A percentile compares a stretch with the other conserved stretches of the same genome.
Conservation (phyloP, 345 rosid genomes). For the Populus nigra region DNA sequence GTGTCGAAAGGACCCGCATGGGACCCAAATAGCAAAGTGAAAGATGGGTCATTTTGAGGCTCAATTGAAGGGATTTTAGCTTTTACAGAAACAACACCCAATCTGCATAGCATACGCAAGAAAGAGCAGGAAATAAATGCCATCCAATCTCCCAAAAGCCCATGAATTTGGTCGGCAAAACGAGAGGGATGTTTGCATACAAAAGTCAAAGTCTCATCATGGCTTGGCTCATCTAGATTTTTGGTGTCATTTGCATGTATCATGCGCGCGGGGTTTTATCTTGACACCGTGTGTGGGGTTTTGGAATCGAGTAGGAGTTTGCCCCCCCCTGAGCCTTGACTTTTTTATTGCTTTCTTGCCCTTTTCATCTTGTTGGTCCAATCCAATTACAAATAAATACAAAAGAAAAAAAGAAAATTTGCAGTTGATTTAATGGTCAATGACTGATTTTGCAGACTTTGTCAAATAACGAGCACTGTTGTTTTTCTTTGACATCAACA, state of each 20-base stretch:
- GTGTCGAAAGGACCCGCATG: constrained; percentile 28
- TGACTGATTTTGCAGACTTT: no score
- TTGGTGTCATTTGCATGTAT: neutral
- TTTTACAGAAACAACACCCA: constrained; percentile 10
- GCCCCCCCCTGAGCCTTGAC: neutral
- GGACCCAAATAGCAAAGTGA: constrained; percentile 18
- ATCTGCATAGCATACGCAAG: constrained; percentile 6
- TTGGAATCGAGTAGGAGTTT: neutral
- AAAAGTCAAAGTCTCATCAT: constrained; percentile 20
- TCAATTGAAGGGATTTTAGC: neutral
- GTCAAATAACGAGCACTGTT: no score
- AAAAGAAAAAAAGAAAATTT: no score
- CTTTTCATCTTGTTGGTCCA: no score
- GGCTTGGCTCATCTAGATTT: neutral
- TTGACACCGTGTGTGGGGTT: neutral
- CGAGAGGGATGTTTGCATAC: constrained; percentile 5
- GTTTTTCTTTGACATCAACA: no score
- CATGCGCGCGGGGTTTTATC: constrained; percentile 17
- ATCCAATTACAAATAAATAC: no score
- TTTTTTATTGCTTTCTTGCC: no score
- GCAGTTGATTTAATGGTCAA: no score
- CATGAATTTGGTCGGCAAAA: constrained; percentile 23
- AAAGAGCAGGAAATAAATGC: constrained; percentile 6
- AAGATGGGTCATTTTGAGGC: constrained; percentile 3
- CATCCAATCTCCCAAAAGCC: constrained; percentile 14